Base-by-base conservation (phyloP, 176 grass and related monocot species). In the Avena insularis region DNA sequence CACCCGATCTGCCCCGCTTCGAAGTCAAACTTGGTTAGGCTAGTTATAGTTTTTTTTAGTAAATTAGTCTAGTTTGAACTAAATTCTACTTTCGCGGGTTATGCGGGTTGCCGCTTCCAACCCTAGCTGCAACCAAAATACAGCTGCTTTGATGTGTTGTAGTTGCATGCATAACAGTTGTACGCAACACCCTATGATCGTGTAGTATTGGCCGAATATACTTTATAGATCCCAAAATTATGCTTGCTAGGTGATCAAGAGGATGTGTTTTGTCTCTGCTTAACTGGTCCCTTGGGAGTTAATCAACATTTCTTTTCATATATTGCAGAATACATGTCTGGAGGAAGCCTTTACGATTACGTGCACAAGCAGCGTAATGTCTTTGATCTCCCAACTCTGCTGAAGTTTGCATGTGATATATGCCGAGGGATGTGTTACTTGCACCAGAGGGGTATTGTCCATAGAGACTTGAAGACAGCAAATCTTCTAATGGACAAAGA, bases 401-500 rank as follows among this genome's bases (percentile, higher is more conserved):
- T 99, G 89, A 99, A 97, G 84, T 89, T 96, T 79, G 94, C 92
- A 81, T 90, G 94, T 90, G 94, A 99, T 87, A 69, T 96, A 75
- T 96, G 92, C 85, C 86, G 84, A 87, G 97, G 97, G 61, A 99
- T 99, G 97, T 90, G 85, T 31, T 97, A 99, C 87, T 95, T 99
- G 86, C 97, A 99, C 78, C 83, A 93, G 83, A 99, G 88, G 74
- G 90, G 84, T 72, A 97, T 99, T 82, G 91, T 99, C 80, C 97
- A 99, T 91, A 93, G 97, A 83, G 97, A 97, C 75, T 88, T 99
- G 58, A 99, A 99, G 92, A 96, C 94, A 84, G 97, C 97, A 38
- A 99, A 99, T 81, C 91, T 99, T 75, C 89, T 99, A 67, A 93
- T 99, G 87, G 97, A 97, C 88, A 94, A 96, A 84, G 92, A 97